These are phyloP conservation scores for Botryotinia globosa DNA, from an alignment of 2,329 filamentous ascomycete species.

Conservation along the genomic window DNA sequence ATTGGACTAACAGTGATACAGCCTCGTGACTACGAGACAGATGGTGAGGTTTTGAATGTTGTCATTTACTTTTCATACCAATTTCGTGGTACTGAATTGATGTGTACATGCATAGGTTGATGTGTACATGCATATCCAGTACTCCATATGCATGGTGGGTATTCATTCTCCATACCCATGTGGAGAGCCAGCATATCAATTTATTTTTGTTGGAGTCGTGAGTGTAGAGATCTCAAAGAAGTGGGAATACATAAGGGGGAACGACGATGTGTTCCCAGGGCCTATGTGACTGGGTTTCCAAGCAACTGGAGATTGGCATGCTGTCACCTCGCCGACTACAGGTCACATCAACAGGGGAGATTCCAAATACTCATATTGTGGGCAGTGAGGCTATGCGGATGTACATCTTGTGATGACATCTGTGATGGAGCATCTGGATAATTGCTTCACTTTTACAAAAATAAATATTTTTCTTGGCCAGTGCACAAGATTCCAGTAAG, in stretches of 20 bases:
- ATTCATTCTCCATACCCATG: slow-evolving; percentile 10
- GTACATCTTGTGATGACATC: neutral
- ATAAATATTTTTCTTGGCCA: neutral
- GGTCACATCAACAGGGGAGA: neutral
- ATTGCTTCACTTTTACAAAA: neutral
- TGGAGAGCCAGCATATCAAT: slow-evolving; percentile 13
- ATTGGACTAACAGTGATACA: neutral
- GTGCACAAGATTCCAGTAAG: neutral
- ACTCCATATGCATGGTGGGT: slow-evolving; percentile 2
- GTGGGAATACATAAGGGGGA: slow-evolving; percentile 3
- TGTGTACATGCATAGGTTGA: neutral
- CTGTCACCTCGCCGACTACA: slow-evolving; percentile 11
- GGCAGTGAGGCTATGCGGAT: neutral
- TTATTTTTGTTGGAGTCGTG: neutral
- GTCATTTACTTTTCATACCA: slow-evolving; percentile 8
- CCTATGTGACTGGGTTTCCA: neutral
- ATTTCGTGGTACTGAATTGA: neutral
- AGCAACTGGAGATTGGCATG: slow-evolving; percentile 10
- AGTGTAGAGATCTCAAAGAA: neutral
- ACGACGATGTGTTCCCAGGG: neutral
- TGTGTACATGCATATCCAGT: neutral
- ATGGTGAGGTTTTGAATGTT: neutral
- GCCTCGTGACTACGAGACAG: slow-evolving; percentile 7
- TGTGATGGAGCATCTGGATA: neutral
- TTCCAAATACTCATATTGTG: neutral